Evolutionary conservation across 148 eudicot species (phyloP).

Genomic region (Limonium bicolor): DNA sequence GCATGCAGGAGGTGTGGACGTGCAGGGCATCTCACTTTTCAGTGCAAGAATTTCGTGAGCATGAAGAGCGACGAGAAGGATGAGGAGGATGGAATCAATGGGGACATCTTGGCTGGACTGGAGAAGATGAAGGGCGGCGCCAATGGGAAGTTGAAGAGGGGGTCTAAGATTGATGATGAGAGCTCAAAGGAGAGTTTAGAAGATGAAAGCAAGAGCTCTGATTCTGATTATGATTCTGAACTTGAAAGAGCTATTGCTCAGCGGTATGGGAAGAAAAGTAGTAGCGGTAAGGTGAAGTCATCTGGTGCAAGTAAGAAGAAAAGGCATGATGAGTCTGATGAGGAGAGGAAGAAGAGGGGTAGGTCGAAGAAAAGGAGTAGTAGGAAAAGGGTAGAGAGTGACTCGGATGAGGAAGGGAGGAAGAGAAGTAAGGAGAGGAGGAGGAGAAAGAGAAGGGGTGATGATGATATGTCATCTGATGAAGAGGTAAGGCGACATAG

Average conservation of each 20-base stretch:
- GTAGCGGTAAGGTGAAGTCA: constrained; percentile 28
- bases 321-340: constrained; percentile 28
- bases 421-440: constrained; percentile 24
- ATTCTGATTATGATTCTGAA: constrained; percentile 78
- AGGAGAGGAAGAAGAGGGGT: constrained; percentile 37
- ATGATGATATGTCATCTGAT: constrained; percentile 8
- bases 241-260: constrained; percentile 66
- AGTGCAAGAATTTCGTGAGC: constrained; percentile 85
- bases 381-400: constrained; percentile 20
- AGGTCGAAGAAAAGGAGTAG: constrained; percentile 54
- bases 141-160: constrained; percentile 18
- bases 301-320: constrained; percentile 28
- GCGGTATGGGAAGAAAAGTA: constrained; percentile 37
- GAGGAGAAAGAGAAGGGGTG: constrained; percentile 4
- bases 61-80: constrained; percentile 50
- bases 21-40: constrained; percentile 83
- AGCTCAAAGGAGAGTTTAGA: constrained; percentile 49
- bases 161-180: constrained; percentile 16
- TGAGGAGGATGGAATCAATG: constrained; percentile 46
- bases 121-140: constrained; percentile 55
- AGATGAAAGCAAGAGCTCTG: constrained; percentile 69
- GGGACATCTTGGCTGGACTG: constrained; percentile 55
- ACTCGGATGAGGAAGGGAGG: constrained; percentile 37
- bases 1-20: constrained; percentile 96
- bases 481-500: constrained; percentile 1